Evolutionary conservation across 2,329 filamentous ascomycete species (phyloP).

Genomic region (Paraphaeosphaeria sporulosa): DNA sequence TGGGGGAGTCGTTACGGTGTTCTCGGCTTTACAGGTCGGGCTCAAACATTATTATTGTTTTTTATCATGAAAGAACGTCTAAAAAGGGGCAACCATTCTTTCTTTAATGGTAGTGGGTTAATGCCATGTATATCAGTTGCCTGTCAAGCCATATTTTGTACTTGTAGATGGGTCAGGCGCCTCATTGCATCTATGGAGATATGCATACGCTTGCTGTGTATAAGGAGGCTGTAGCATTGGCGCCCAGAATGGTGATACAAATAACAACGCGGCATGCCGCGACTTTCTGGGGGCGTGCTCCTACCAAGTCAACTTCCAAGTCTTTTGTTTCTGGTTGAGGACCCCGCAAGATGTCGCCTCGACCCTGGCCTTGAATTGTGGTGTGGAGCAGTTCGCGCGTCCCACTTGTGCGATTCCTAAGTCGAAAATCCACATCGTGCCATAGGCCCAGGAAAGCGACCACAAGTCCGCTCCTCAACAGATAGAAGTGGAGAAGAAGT

Average conservation of each 20-base stretch:
- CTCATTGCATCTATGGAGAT: not conserved
- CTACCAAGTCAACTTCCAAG: not conserved
- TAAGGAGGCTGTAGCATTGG: not conserved
- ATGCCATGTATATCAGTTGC: constrained; percentile 47
- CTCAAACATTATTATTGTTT: not conserved
- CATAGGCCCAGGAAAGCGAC: not conserved
- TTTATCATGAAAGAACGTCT: constrained; percentile 25
- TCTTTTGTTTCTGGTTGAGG: not conserved
- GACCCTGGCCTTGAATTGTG: not conserved
- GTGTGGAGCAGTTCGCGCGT: not conserved
- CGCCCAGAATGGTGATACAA: not conserved
- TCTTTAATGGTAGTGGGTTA: constrained; percentile 42
- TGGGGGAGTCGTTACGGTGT: constrained; percentile 11
- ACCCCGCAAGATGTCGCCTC: not conserved
- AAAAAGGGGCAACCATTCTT: constrained; percentile 45
- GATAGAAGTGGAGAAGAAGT: not conserved
- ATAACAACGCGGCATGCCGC: not conserved
- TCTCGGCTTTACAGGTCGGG: not conserved
- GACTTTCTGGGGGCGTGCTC: not conserved
- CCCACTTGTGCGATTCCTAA: not conserved
- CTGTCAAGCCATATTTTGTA: constrained; percentile 34
- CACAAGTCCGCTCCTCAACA: constrained; percentile 22
- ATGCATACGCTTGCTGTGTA: not conserved
- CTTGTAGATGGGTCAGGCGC: not conserved
- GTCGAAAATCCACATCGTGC: not conserved